These are phyloP conservation scores for Lolium multiflorum DNA, from an alignment of 176 grass and related monocot genomes.

Conservation along the genomic window DNA sequence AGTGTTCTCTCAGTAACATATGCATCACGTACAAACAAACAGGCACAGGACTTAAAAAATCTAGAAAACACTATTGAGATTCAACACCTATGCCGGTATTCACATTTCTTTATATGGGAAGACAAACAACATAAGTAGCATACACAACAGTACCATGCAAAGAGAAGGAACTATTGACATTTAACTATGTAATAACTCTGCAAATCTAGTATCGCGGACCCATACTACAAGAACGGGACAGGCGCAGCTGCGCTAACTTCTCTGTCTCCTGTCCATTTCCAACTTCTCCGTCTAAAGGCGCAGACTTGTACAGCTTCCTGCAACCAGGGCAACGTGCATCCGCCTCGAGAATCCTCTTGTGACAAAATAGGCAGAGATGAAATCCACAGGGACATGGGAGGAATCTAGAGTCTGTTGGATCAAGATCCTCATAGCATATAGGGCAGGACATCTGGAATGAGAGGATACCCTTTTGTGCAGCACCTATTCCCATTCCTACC, in stretches of 20 bases:
- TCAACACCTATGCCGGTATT: slow-evolving; percentile 61
- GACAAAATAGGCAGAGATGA: slow-evolving; percentile 87
- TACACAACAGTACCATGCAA: slow-evolving; percentile 45
- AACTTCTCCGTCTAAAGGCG: slow-evolving; percentile 35
- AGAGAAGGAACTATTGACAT: slow-evolving; percentile 37
- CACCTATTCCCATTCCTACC: slow-evolving; percentile 40
- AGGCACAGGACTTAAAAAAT: neutral
- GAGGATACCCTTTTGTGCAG: slow-evolving; percentile 59
- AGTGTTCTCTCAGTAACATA: slow-evolving; percentile 52
- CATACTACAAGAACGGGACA: slow-evolving; percentile 86
- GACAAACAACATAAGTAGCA: slow-evolving; percentile 46
- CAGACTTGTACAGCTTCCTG: slow-evolving; percentile 75
- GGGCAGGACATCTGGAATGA: slow-evolving; percentile 67
- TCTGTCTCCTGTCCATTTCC: slow-evolving; percentile 46
- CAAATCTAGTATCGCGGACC: slow-evolving; percentile 72
- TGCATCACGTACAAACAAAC: slow-evolving; percentile 46
- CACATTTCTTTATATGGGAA: slow-evolving; percentile 66
- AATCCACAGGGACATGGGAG: slow-evolving; percentile 88
- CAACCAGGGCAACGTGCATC: slow-evolving; percentile 93
- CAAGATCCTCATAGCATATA: slow-evolving; percentile 93
- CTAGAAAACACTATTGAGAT: slow-evolving; percentile 40
- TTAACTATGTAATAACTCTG: slow-evolving; percentile 39
- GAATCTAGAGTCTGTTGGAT: slow-evolving; percentile 90
- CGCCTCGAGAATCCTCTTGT: slow-evolving; percentile 85
- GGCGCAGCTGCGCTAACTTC: slow-evolving; percentile 35